These are phyloP conservation scores for Pouteria glomerata DNA, from an alignment of 148 eudicot genomes.

Conservation along the genomic window DNA sequence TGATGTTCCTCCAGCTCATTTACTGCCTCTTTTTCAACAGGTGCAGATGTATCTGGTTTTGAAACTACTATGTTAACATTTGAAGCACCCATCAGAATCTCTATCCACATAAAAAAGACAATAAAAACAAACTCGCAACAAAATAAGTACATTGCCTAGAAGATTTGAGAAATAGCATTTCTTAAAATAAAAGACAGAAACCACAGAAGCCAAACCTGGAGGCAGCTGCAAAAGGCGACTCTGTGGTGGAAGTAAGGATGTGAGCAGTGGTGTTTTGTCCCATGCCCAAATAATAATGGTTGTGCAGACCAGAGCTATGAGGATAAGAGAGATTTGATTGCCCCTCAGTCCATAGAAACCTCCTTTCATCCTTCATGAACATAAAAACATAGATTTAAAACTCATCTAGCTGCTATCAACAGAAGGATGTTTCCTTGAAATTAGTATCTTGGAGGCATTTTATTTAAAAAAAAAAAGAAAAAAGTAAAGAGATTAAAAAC, in stretches of 20 bases:
- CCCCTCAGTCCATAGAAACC: conserved; percentile 30
- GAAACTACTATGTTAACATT: not conserved
- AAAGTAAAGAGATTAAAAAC: not conserved
- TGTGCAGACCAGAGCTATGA: conserved; percentile 38
- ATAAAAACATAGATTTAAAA: not conserved
- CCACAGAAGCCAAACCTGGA: conserved; percentile 40
- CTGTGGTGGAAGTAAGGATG: conserved; percentile 41
- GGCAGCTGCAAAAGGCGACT: conserved; percentile 28
- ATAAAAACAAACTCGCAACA: not conserved
- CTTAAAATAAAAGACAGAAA: not conserved
- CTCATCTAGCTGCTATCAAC: not conserved
- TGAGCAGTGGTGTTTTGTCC: conserved; percentile 44
- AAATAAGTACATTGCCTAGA: not conserved
- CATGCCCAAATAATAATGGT: conserved; percentile 54
- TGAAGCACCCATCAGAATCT: conserved; percentile 16
- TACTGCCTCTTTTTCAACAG: conserved; percentile 11
- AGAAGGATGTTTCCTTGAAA: not conserved
- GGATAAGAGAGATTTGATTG: conserved; percentile 40
- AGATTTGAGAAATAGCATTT: not conserved
- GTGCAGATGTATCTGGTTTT: conserved; percentile 9
- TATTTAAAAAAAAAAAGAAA: no score
- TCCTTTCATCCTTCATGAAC: conserved; percentile 38
- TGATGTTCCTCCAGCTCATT: conserved; percentile 8
- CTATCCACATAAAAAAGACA: conserved; percentile 8
- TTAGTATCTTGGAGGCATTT: not conserved